phyloP scores from a whole-genome alignment of 208 protist species.

The Trypanosoma cruzi region DNA sequence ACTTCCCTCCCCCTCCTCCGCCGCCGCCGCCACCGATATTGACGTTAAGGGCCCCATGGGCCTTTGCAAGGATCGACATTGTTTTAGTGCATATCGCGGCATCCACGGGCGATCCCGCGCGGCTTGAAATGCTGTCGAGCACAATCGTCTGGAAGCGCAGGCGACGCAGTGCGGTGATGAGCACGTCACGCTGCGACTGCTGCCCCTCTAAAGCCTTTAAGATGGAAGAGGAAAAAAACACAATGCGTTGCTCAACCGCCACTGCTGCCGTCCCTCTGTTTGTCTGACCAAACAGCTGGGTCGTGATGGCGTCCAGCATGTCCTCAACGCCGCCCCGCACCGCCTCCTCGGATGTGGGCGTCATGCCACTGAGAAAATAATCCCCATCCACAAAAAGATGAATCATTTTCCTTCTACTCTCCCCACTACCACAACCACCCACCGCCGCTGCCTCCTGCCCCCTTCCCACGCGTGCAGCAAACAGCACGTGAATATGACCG shows the following conservation, averaged over 20 bases:
- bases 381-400: constrained; percentile 78
- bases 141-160: constrained; percentile 67
- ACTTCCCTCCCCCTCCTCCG: neutral
- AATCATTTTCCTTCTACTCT: neutral
- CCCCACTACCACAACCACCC: too few species aligned
- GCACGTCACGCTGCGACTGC: constrained; percentile 31
- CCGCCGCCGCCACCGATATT: neutral
- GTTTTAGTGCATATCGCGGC: constrained; percentile 74
- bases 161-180: constrained; percentile 60
- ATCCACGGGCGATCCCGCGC: constrained; percentile 67
- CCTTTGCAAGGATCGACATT: constrained; percentile 44
- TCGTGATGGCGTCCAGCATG: constrained; percentile 40
- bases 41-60: neutral
- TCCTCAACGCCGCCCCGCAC: constrained; percentile 45
- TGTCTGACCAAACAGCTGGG: constrained; percentile 40
- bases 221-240: constrained; percentile 70
- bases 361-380: constrained; percentile 76
- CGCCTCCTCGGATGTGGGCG: constrained; percentile 42
- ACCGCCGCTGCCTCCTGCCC: neutral
- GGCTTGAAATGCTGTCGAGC: constrained; percentile 56
- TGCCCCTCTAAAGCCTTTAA: constrained; percentile 43
- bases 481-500: too few species aligned
- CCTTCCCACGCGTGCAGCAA: too few species aligned
- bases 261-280: too few species aligned
- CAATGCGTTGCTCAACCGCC: constrained; percentile 46